Evolutionary conservation across 768 basidiomycete genomes (phyloP).

Genomic region (Calocybe indica): DNA sequence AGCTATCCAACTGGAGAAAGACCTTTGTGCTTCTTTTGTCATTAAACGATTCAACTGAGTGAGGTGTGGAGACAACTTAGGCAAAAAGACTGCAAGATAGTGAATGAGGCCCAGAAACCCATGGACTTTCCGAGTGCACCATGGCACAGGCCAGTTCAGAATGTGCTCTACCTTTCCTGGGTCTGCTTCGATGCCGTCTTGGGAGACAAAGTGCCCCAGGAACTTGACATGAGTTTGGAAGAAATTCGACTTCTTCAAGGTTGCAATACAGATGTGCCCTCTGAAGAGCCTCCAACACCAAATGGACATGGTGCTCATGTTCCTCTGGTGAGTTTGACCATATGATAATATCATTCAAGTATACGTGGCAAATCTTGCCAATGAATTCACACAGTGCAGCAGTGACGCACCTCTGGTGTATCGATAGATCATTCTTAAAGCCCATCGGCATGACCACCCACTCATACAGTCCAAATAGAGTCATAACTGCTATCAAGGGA

Average conservation of each 20-base stretch:
- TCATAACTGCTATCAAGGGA: conserved; percentile 24
- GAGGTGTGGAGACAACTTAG: no score
- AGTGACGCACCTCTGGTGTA: no score
- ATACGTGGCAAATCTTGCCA: conserved; percentile 33
- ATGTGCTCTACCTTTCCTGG: conserved; percentile 15
- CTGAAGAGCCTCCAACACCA: conserved; percentile 18
- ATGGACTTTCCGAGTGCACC: conserved; percentile 9
- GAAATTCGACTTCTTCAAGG: conserved; percentile 17
- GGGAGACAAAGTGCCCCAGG: conserved; percentile 22
- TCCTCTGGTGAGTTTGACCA: conserved; percentile 31
- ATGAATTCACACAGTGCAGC: no score
- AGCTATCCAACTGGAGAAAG: conserved; percentile 15
- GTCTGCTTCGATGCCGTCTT: conserved; percentile 17
- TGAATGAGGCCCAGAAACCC: conserved; percentile 16
- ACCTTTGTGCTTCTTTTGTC: not conserved
- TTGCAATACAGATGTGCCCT: conserved; percentile 6
- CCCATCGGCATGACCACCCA: conserved; percentile 18
- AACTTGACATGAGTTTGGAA: no score
- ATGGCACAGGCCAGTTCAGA: conserved; percentile 17
- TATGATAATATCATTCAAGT: conserved; percentile 40
- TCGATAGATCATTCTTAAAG: conserved; percentile 15
- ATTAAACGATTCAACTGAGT: not conserved
- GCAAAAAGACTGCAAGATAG: no score
- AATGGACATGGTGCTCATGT: conserved; percentile 18
- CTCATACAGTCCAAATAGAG: conserved; percentile 30